Percentiles rank a stretch among this genome's conserved stretches.
These are phyloP conservation scores for Pulveroboletus ravenelii DNA, from an alignment of 768 basidiomycete genomes.

Conservation along the genomic window DNA sequence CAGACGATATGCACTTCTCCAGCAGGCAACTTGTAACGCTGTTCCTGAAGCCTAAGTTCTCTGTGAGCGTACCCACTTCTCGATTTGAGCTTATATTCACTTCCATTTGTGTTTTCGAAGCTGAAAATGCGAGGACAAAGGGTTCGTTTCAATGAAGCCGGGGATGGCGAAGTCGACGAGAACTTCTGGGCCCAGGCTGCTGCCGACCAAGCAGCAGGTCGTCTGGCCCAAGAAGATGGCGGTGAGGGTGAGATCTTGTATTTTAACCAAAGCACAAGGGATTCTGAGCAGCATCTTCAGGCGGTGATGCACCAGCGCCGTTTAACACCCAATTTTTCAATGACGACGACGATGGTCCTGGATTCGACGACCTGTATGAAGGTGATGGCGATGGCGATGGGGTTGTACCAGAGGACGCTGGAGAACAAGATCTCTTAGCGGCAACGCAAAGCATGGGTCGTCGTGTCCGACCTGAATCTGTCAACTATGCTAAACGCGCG, in stretches of 20 bases:
- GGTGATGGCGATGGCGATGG: conserved; percentile 50
- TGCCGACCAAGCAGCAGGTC: conserved; percentile 69
- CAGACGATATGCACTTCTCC: conserved; percentile 98
- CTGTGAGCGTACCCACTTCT: conserved; percentile 46
- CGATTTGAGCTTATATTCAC: conserved; percentile 4
- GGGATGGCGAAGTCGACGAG: conserved; percentile 89
- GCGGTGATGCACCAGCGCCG: conserved; percentile 55
- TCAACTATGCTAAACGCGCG: conserved; percentile 92
- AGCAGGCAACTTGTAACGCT: conserved; percentile 84
- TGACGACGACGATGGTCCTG: conserved; percentile 80
- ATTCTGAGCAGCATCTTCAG: conserved; percentile 20
- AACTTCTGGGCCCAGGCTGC: conserved; percentile 97
- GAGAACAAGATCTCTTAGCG: conserved; percentile 85
- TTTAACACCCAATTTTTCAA: conserved; percentile 98
- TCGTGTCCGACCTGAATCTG: conserved; percentile 78
- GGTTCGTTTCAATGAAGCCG: conserved; percentile 48
- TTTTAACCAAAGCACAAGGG: background rate
- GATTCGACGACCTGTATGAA: conserved; percentile 53
- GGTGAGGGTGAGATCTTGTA: conserved; percentile 54
- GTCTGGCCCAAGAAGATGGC: conserved; percentile 45
- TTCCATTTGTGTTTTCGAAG: conserved; percentile 37
- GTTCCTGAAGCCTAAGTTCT: conserved; percentile 95
- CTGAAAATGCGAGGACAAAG: conserved; percentile 83
- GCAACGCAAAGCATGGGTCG: conserved; percentile 73
- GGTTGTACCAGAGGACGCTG: conserved; percentile 48